Percentiles rank a stretch among this genome's conserved stretches.
phyloP scores from a whole-genome alignment of 208 protist species.

The Leishmania mexicana region DNA sequence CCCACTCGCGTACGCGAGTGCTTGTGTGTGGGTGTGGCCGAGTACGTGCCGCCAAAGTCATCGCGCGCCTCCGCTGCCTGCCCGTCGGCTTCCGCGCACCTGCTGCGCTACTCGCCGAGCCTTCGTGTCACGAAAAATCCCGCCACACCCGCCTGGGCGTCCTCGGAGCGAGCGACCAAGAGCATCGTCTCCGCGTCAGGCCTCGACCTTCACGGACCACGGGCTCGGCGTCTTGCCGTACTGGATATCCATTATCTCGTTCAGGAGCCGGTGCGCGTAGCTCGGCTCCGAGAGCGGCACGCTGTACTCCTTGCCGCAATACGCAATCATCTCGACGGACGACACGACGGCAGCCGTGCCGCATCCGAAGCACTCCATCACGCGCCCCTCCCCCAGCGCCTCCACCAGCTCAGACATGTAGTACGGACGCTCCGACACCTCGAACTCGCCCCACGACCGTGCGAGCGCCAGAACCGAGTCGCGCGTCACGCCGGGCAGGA shows the following conservation, averaged over 20 bases:
- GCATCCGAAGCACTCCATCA: conserved; percentile 96
- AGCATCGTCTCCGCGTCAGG: neutral
- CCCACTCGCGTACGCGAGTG: too few species aligned
- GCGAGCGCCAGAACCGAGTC: conserved; percentile 94
- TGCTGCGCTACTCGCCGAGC: neutral
- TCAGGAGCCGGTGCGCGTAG: conserved; percentile 55
- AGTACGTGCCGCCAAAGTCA: neutral
- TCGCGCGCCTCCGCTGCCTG: neutral
- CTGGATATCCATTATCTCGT: conserved; percentile 69
- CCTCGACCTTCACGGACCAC: conserved; percentile 50
- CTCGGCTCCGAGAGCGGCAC: conserved; percentile 57
- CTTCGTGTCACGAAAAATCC: neutral
- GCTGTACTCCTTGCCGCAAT: conserved; percentile 62
- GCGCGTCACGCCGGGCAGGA: conserved; percentile 97
- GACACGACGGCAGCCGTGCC: conserved; percentile 97
- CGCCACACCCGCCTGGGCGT: too few species aligned
- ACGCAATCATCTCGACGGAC: conserved; percentile 90
- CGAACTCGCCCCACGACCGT: conserved; percentile 81
- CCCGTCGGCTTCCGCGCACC: neutral
- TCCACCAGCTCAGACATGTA: conserved; percentile 88
- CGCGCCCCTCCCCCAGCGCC: conserved; percentile 78
- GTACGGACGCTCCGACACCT: conserved; percentile 84
- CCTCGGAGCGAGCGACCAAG: neutral
- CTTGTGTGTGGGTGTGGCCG: neutral
- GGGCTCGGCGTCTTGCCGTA: conserved; percentile 57